phyloP scores from a whole-genome alignment of 768 basidiomycete genomes.

The Pleurotus ostreatus region DNA sequence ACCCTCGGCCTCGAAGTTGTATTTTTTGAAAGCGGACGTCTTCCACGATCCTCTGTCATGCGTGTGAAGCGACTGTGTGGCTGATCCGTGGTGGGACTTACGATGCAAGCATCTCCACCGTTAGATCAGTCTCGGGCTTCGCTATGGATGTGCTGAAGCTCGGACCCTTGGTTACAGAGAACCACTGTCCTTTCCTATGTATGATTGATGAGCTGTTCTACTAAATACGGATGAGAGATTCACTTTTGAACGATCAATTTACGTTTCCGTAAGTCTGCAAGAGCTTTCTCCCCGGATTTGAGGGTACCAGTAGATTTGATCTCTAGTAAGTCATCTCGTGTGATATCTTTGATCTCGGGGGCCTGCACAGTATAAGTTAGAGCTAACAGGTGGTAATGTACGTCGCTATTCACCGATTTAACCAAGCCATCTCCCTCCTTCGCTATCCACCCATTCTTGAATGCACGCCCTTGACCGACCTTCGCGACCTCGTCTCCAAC shows the following conservation, averaged over 20 bases:
- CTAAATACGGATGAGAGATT: background rate
- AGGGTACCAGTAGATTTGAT: conserved; percentile 72
- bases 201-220: conserved; percentile 7
- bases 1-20: conserved; percentile 98
- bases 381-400: background rate
- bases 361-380: conserved; percentile 36
- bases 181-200: conserved; percentile 91
- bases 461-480: conserved; percentile 91
- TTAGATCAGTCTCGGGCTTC: conserved; percentile 95
- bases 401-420: conserved; percentile 61
- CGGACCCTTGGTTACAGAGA: conserved; percentile 79
- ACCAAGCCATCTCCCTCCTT: conserved; percentile 89
- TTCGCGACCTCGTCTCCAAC: conserved; percentile 89
- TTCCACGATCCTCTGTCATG: conserved; percentile 85
- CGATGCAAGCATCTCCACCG: conserved; percentile 92
- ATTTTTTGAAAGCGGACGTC: conserved; percentile 90
- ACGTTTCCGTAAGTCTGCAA: conserved; percentile 88
- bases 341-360: conserved; percentile 64
- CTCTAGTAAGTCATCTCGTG: conserved; percentile 70
- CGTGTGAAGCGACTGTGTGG: conserved; percentile 9
- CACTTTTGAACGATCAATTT: conserved; percentile 86
- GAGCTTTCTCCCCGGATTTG: conserved; percentile 69
- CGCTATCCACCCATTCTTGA: conserved; percentile 95
- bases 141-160: conserved; percentile 87
- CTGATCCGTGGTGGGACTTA: conserved; percentile 33